Evolutionary conservation across 2,329 filamentous ascomycete genomes (phyloP).

Genomic region (Paraconiothyrium sp.): DNA sequence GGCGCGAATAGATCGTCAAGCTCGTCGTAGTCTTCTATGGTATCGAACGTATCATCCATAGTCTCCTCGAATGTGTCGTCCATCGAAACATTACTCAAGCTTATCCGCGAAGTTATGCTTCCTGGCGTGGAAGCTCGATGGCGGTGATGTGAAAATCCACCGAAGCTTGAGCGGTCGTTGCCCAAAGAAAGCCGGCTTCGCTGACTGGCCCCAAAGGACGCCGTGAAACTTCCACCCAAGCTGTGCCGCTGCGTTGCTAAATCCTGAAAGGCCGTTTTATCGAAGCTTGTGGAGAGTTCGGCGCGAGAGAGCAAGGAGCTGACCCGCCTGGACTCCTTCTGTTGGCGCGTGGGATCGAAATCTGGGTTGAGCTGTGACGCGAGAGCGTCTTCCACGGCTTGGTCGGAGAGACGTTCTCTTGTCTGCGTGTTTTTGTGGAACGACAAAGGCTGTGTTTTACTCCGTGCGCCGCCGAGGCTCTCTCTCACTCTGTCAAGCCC

Average conservation of each 20-base stretch:
- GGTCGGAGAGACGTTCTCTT: conserved; percentile 46
- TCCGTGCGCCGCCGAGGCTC: conserved; percentile 71
- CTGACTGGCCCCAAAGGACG: conserved; percentile 59
- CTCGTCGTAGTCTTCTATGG: conserved; percentile 51
- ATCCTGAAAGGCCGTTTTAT: conserved; percentile 81
- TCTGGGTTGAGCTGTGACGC: conserved; percentile 61
- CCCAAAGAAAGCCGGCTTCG: conserved; percentile 80
- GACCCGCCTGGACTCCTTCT: conserved; percentile 76
- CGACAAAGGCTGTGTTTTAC: conserved; percentile 52
- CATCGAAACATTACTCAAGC: conserved; percentile 47
- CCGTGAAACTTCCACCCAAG: conserved; percentile 52
- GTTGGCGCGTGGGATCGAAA: conserved; percentile 60
- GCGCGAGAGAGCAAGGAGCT: conserved; percentile 90
- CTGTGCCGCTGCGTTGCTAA: conserved; percentile 62
- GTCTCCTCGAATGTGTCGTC: conserved; percentile 51
- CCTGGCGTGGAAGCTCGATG: conserved; percentile 67
- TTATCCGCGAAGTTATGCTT: conserved; percentile 50
- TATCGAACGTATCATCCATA: conserved; percentile 51
- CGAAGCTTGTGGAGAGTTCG: conserved; percentile 85
- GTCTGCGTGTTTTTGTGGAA: conserved; percentile 48
- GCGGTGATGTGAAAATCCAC: conserved; percentile 51
- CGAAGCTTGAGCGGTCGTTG: conserved; percentile 70
- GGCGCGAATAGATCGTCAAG: conserved; percentile 50
- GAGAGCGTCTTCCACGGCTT: conserved; percentile 58
- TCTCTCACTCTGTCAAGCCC: conserved; percentile 75